These are phyloP conservation scores for Cynanchum wilfordii DNA, from an alignment of 257 asterid genomes.

Conservation along the genomic window DNA sequence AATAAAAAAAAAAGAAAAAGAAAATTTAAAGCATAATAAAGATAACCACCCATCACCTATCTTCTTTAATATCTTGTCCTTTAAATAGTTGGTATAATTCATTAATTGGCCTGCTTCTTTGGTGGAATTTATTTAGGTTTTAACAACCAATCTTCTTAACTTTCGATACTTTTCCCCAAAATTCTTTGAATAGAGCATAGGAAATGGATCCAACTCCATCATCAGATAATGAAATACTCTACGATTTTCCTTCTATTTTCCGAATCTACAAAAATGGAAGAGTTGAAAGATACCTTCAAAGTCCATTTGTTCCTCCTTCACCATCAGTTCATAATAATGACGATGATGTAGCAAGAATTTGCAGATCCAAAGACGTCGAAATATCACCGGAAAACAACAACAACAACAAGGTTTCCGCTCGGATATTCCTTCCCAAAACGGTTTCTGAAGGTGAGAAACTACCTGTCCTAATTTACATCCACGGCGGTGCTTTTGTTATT, in stretches of 20 bases:
- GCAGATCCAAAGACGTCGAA: constrained; percentile 41
- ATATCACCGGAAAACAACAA: constrained; percentile 36
- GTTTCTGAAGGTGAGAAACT: constrained; percentile 25
- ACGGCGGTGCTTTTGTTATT: constrained; percentile 48
- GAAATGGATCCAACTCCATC: background rate
- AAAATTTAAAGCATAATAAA: too few relatives aligned
- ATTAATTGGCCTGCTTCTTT: too few relatives aligned
- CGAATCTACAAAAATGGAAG: constrained; percentile 37
- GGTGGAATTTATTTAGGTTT: too few relatives aligned
- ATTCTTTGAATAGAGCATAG: too few relatives aligned
- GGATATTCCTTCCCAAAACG: constrained; percentile 34
- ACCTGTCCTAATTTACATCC: constrained; percentile 48
- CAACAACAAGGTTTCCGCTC: constrained; percentile 30
- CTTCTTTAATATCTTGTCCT: too few relatives aligned
- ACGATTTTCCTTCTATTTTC: constrained; percentile 27
- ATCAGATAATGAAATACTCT: constrained; percentile 20
- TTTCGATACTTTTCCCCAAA: too few relatives aligned
- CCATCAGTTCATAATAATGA: constrained; percentile 2
- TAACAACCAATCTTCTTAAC: too few relatives aligned
- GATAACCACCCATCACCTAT: too few relatives aligned
- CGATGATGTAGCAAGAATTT: constrained; percentile 20
- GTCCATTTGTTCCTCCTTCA: constrained; percentile 21
- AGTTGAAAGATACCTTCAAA: constrained; percentile 22
- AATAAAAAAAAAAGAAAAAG: too few relatives aligned
- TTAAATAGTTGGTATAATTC: too few relatives aligned